phyloP scores from a whole-genome alignment of 768 basidiomycete species.

The Mycena floridula region DNA sequence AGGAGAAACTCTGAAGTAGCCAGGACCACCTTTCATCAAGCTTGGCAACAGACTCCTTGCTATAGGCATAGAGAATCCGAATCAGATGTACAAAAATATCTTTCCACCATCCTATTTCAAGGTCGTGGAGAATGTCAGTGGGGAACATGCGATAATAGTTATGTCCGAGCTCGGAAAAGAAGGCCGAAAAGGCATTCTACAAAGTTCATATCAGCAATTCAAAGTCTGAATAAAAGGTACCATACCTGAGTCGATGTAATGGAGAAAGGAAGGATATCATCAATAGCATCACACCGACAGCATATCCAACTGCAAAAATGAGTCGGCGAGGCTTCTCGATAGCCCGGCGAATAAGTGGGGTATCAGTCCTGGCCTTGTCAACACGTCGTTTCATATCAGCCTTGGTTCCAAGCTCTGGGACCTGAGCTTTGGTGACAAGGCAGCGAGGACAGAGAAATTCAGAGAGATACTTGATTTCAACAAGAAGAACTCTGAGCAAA shows the following conservation, averaged over 20 bases:
- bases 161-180: constrained; percentile 3
- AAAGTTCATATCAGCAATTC: not conserved
- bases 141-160: constrained; percentile 13
- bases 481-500: constrained; percentile 12
- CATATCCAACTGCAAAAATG: constrained; percentile 7
- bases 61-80: constrained; percentile 11
- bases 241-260: constrained; percentile 9
- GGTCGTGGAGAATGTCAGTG: constrained; percentile 17
- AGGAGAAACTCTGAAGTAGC: not conserved
- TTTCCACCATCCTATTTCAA: constrained; percentile 19
- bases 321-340: constrained; percentile 3
- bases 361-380: constrained; percentile 2
- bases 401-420: constrained; percentile 7
- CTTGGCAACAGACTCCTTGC: constrained; percentile 2
- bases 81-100: constrained; percentile 16
- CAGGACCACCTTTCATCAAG: constrained; percentile 11
- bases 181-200: constrained; percentile 24
- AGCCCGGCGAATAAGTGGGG: not conserved
- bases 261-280: constrained; percentile 7
- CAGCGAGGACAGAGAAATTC: constrained; percentile 17
- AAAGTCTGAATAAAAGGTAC: not conserved
- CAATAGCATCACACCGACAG: constrained; percentile 2
- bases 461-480: constrained; percentile 12
- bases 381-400: constrained; percentile 4
- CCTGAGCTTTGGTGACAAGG: constrained; percentile 4